Evolutionary conservation across 176 grass and related monocot genomes (phyloP).

Genomic region (Oryza nivara): DNA sequence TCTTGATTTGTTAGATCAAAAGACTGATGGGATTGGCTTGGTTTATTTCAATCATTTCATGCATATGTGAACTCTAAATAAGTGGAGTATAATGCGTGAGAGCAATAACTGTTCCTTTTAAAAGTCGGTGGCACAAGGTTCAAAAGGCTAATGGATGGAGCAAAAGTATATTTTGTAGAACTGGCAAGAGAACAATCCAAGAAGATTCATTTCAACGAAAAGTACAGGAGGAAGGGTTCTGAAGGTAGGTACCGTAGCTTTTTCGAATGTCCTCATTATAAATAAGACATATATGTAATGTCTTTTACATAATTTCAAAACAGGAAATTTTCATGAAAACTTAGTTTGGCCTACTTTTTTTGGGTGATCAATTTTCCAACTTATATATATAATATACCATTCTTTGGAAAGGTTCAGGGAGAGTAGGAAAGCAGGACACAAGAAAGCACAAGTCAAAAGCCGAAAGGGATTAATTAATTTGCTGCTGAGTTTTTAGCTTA

Average conservation of each 20-base stretch:
- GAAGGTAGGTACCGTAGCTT: not conserved
- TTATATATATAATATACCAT: not conserved
- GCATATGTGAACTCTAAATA: not conserved
- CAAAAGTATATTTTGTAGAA: not conserved
- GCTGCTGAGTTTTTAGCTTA: conserved; percentile 31
- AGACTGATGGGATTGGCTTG: not conserved
- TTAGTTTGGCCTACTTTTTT: not conserved
- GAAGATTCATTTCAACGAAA: not conserved
- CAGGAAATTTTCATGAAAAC: not conserved
- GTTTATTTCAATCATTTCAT: not conserved
- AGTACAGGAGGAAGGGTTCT: not conserved
- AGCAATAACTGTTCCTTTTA: not conserved
- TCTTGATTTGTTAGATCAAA: not conserved
- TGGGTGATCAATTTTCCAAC: not conserved
- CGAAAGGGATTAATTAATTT: not conserved
- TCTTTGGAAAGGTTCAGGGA: not conserved
- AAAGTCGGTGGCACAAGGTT: not conserved
- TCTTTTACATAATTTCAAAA: not conserved
- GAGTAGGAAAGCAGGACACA: not conserved
- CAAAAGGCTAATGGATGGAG: not conserved
- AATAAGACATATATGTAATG: not conserved
- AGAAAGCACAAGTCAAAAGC: not conserved
- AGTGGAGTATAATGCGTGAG: not conserved
- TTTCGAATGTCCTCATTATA: not conserved
- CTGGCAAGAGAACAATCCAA: not conserved